Conservation (phyloP, 169 alveolate species). For the Babesia bovis region DNA sequence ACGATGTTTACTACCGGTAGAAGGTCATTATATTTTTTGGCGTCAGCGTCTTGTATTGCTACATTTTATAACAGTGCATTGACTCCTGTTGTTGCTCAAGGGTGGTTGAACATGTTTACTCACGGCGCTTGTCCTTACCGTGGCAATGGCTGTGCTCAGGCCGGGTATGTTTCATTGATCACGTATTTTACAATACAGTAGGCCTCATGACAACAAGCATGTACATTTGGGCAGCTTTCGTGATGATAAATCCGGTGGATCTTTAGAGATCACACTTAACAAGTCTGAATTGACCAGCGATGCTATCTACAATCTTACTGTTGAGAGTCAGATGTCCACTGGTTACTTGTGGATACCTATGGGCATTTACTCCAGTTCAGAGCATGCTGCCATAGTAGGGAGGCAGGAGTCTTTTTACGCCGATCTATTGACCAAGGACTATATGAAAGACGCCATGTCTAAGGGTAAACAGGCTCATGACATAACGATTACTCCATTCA, state of each 20-base stretch:
- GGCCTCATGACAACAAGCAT: background rate
- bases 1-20: background rate
- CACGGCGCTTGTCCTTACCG: background rate
- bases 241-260: background rate
- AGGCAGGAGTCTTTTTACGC: conserved; percentile 1
- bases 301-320: conserved; percentile 1
- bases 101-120: background rate
- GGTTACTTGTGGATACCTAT: conserved; percentile 53
- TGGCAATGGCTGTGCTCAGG: background rate
- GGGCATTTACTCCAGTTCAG: conserved; percentile 19
- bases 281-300: conserved; percentile 24
- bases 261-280: conserved; percentile 26
- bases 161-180: background rate
- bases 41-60: background rate
- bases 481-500: background rate
- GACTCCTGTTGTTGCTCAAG: background rate
- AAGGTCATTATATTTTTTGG: background rate
- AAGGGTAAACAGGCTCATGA: conserved; percentile 4
- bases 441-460: background rate
- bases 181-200: background rate
- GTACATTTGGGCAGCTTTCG: conserved; percentile 7
- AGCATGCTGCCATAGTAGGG: background rate
- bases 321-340: conserved; percentile 57
- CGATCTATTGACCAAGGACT: conserved; percentile 28
- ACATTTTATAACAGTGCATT: background rate